Evolutionary conservation across 352 stramenopile genomes (phyloP), one percentile per base, ranked within the genome.

Genomic region (Globisporangium abappressorium): DNA sequence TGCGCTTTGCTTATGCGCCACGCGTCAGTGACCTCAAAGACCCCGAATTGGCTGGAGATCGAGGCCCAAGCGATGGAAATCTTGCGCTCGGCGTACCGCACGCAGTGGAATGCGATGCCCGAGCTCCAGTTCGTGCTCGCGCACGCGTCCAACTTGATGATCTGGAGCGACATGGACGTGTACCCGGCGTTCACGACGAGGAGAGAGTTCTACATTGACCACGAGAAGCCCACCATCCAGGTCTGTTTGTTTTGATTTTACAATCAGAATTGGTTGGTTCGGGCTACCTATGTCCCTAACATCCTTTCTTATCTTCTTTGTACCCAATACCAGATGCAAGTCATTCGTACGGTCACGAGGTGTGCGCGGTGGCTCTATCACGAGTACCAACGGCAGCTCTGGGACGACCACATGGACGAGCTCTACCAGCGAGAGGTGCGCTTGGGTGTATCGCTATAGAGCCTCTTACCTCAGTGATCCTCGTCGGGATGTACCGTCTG

Each of bases 351-450:
- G 2, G 77, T 91, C 9, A 78, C 89, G 11, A 62, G 87, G 2
- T 90, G 82, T 36, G 85, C 85, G 0, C 68, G 83, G 28, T 74
- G 78, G 5, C 57, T 94, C 3, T 95, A 77, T 53, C 83, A 91
- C 28, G 85, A 95, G 61, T 94, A 95, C 55, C 87, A 95, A 70
- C 79, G 85, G 0, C 78, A 87, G 57, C 68, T 95, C 8, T 95
- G 87, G 87, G 87, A 95, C 66, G 70, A 81, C 30, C 61, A 88
- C 28, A 78, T 91, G n/a, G 75, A 80, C 7, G 70, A 82, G 28
- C 57, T 92, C 4, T 65, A 77, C 15, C 62, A 55, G 6, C 65
- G 70, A 54, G 79, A 87, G 64, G 70, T 78, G 47, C 28, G 74
- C 57, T 41, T 30, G 54, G 26, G 14, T 18, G 5, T 26, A 33